Base-by-base conservation (phyloP, 75 land plant species). In the Gnetum montanum region DNA sequence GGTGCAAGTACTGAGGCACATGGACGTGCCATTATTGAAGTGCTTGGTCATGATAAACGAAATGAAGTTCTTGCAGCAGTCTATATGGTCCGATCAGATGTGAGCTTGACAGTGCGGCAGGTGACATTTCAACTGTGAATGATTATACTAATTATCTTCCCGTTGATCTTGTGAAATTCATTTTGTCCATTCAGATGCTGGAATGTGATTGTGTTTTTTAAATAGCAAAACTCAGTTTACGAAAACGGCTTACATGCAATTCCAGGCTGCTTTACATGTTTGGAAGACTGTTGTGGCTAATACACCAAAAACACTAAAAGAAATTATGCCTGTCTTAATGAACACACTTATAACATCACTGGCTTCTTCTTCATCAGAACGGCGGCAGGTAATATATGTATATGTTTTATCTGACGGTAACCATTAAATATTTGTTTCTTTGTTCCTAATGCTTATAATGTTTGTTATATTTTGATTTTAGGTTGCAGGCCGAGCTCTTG, bases 281-380 rank as follows among this genome's bases (percentile, higher is more conserved):
- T 95, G 99, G 99, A 95, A 95, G 67, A 95, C 99, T 67, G 77
- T 95, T 41, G 99, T 95, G 13, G 92, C 97, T 26, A 95, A 95
- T 61, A 95, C 99, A 55, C 99, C 99, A 20, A 95, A 86, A 61
- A 95, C 99, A 35, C 79, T 95, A 27, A 86, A 79, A 62, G 99
- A 95, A 72, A 95, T 95, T 40, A 83, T 95, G 97, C 97, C 97
- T 40, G 99, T 90, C 48, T 52, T 95, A 25, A 95, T 95, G 99
- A 79, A 73, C 41, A 95, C 97, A 20, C 79, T 95, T 26, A 90
- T 95, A 60, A 63, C 78, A 22, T 95, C 99, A 59, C 81, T 95
- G 56, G 92, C 97, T 31, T 95, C 99, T 43, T 54, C 81, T 54
- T 95, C 99, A 6, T 78, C 96, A 22, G 99, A 95, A 60, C 82